Conservation (phyloP, 2,329 filamentous ascomycete genomes). For the Graphium sp. region DNA sequence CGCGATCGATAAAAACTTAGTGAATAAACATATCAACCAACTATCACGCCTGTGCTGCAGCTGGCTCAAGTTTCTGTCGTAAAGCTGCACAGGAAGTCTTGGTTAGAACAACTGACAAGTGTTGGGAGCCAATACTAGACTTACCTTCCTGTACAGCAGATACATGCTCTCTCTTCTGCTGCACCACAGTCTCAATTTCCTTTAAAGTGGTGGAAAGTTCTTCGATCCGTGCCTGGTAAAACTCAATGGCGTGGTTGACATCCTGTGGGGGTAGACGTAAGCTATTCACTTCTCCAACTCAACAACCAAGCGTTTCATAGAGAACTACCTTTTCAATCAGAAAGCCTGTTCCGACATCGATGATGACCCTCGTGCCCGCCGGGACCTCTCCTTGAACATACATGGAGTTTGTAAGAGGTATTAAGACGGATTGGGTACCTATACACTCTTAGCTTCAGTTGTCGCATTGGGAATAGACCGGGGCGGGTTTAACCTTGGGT, state of each 20-base stretch:
- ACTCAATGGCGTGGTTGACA: conserved; percentile 32
- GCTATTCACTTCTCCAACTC: conserved; percentile 1
- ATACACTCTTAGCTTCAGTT: background rate
- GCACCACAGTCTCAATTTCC: conserved; percentile 38
- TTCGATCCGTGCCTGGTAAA: conserved; percentile 39
- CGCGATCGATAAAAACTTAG: too few relatives aligned
- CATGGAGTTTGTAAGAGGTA: conserved; percentile 87
- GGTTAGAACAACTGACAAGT: conserved; percentile 17
- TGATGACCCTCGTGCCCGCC: conserved; percentile 60
- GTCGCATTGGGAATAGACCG: background rate
- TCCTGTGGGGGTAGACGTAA: conserved; percentile 17
- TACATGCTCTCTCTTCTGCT: conserved; percentile 67
- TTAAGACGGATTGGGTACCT: conserved; percentile 47
- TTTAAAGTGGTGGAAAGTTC: conserved; percentile 35
- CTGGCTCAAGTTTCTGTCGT: conserved; percentile 1
- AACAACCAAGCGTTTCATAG: background rate
- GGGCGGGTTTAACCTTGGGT: conserved; percentile 11
- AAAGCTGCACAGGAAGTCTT: conserved; percentile 16
- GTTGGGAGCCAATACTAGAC: background rate
- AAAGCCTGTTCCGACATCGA: conserved; percentile 89
- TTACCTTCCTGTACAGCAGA: conserved; percentile 77
- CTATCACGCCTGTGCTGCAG: too few relatives aligned
- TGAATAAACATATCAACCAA: too few relatives aligned
- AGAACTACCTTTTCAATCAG: conserved; percentile 73
- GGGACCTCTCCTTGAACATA: conserved; percentile 78